phyloP scores from a whole-genome alignment of 768 basidiomycete species.

The Calvatia gigantea region DNA sequence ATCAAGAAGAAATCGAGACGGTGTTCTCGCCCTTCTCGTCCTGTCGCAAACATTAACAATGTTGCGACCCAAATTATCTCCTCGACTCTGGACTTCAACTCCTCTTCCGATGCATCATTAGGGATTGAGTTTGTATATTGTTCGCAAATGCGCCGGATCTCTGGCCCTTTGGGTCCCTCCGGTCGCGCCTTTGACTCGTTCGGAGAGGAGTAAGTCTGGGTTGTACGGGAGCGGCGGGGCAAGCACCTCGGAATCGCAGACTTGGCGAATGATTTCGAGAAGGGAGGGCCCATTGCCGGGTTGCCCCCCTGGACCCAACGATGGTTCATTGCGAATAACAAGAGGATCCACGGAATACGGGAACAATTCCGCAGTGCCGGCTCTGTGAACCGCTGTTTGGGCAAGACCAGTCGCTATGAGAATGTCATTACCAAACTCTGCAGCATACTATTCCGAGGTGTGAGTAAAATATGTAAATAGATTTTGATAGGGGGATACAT shows the following conservation, averaged over 20 bases:
- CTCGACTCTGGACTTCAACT: constrained; percentile 39
- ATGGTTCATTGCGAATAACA: neutral
- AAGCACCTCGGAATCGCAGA: constrained; percentile 47
- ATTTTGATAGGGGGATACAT: constrained; percentile 17
- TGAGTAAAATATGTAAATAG: neutral
- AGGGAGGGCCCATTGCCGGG: constrained; percentile 29
- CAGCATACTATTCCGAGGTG: constrained; percentile 37
- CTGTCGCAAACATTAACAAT: constrained; percentile 43
- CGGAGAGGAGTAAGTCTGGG: constrained; percentile 35
- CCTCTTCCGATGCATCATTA: constrained; percentile 24
- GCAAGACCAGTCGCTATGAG: constrained; percentile 53
- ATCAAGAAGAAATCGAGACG: constrained; percentile 58
- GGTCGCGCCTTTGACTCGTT: constrained; percentile 30
- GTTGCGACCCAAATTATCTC: constrained; percentile 48
- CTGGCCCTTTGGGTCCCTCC: constrained; percentile 36
- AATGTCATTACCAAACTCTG: constrained; percentile 48
- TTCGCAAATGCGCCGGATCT: constrained; percentile 41
- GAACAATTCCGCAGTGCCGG: constrained; percentile 27
- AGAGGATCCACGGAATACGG: constrained; percentile 19
- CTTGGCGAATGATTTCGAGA: constrained; percentile 45
- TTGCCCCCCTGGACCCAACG: constrained; percentile 18
- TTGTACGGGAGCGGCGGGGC: constrained; percentile 52
- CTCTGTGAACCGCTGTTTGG: constrained; percentile 40
- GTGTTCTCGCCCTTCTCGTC: constrained; percentile 42
- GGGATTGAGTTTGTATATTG: constrained; percentile 32